phyloP scores from a whole-genome alignment of 2,329 filamentous ascomycete genomes.

The Neurospora sp. region DNA sequence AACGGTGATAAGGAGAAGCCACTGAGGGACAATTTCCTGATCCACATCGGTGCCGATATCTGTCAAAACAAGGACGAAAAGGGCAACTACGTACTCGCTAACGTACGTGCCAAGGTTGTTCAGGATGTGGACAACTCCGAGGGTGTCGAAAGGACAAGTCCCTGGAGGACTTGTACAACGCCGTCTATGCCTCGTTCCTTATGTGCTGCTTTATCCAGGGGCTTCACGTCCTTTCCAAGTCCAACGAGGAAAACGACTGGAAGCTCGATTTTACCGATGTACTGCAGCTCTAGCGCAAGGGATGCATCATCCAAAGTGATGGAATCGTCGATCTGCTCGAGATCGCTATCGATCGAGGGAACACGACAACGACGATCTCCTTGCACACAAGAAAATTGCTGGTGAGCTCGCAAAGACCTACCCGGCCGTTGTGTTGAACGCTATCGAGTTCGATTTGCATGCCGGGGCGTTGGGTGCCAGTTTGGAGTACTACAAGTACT shows the following conservation, averaged over 20 bases:
- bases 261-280: conserved; percentile 40
- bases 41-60: conserved; percentile 53
- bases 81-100: conserved; percentile 43
- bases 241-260: conserved; percentile 50
- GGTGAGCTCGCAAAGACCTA: conserved; percentile 42
- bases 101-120: conserved; percentile 60
- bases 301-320: conserved; percentile 62
- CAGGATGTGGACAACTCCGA: conserved; percentile 58
- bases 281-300: conserved; percentile 55
- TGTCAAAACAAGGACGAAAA: conserved; percentile 34
- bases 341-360: conserved; percentile 26
- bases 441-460: conserved; percentile 46
- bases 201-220: conserved; percentile 55
- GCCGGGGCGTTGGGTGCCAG: conserved; percentile 50
- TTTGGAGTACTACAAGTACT: conserved; percentile 59
- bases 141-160: conserved; percentile 29
- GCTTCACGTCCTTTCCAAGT: conserved; percentile 50
- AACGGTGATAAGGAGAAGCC: conserved; percentile 40
- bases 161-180: conserved; percentile 46
- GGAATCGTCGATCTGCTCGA: conserved; percentile 51
- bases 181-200: conserved; percentile 52
- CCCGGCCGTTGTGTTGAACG: conserved; percentile 40
- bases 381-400: conserved; percentile 27
- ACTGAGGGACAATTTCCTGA: conserved; percentile 47
- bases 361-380: conserved; percentile 29